Evolutionary conservation across 192 early-diverging fungal genomes (phyloP), one percentile per base, ranked within the genome.

Genomic region (Mortierella alpina): DNA sequence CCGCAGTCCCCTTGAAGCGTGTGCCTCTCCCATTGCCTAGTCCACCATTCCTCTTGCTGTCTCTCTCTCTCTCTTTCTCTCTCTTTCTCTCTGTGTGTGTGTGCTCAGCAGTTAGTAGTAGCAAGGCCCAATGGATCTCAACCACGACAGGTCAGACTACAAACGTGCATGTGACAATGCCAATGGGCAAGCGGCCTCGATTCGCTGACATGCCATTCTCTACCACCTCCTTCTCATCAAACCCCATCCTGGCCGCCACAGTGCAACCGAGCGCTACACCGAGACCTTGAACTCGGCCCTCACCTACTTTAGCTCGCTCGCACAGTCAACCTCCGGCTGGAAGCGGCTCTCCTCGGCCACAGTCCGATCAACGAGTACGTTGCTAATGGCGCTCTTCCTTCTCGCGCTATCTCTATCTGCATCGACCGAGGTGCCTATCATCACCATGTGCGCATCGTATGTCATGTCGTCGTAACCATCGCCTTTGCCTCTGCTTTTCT

Each of bases 281-380:
- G 77, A 80, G 70, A 80, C 69, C 1, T 18, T 80, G 48, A 80
- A 72, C 66, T 72, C 69, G 55, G 77, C 77, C 18, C 60, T 80
- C n/a, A 63, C 59, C 15, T 80, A 80, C 59, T 80, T 80, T 44
- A 72, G 77, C 47, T 72, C 77, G 10, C 59, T 80, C 7, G 77
- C 77, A 9, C 77, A 80, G 55, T 80, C 77, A 9, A 80, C 59
- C 40, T 66, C 68, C 5, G 77, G 77, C 23, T 80, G 77, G 77
- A 80, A 80, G 23, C 57, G 77, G 31, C 77, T 80, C 22, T 80
- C 77, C 2, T 80, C 77, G 7, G 65, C 77, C 44, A 72, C 77
- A 7, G 70, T 80, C 45, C 58, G 70, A 23, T 59, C 69, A 44
- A 40, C 51, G 23, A 59, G 77, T 80, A 72, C 50, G 57, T 45